These are phyloP conservation scores for Myochromella boudieri DNA, from an alignment of 768 basidiomycete genomes.

Conservation along the genomic window DNA sequence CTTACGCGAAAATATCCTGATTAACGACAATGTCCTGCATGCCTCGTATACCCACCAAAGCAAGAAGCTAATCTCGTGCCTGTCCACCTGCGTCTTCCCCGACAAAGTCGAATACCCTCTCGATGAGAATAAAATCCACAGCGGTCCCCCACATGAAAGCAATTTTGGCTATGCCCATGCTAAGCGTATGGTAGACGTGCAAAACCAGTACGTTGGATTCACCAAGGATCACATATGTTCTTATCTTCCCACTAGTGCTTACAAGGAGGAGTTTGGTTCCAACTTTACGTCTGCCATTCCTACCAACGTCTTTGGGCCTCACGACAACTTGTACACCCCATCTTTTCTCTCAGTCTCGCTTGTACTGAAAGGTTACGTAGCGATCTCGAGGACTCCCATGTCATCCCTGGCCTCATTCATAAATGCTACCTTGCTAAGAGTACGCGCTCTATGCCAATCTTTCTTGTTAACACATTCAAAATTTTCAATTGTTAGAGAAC, in stretches of 20 bases:
- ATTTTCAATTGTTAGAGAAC: constrained; percentile 51
- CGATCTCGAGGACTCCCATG: constrained; percentile 88
- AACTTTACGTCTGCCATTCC: constrained; percentile 97
- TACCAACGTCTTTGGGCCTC: constrained; percentile 93
- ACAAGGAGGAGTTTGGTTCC: constrained; percentile 92
- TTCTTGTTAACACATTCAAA: constrained; percentile 1
- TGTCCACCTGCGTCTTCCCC: constrained; percentile 97
- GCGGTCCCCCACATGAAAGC: constrained; percentile 87
- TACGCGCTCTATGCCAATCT: constrained; percentile 27
- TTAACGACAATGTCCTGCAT: constrained; percentile 93
- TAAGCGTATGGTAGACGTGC: constrained; percentile 93
- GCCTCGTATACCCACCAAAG: constrained; percentile 62
- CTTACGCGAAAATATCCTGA: constrained; percentile 90
- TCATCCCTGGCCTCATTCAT: constrained; percentile 92
- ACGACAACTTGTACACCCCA: constrained; percentile 80
- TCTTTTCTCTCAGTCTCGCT: neutral
- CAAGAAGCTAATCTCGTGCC: constrained; percentile 87
- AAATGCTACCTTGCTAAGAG: constrained; percentile 92
- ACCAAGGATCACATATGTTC: constrained; percentile 63
- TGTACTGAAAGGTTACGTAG: constrained; percentile 35
- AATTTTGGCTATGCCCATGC: constrained; percentile 98
- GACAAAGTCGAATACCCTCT: constrained; percentile 94
- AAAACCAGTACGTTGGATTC: constrained; percentile 72
- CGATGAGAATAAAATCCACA: constrained; percentile 90
- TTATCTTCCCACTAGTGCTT: constrained; percentile 77